Percentiles rank a stretch among this genome's conserved stretches.
Conservation (phyloP, 2,329 filamentous ascomycete species). For the Trichoderma atrobrunneum region DNA sequence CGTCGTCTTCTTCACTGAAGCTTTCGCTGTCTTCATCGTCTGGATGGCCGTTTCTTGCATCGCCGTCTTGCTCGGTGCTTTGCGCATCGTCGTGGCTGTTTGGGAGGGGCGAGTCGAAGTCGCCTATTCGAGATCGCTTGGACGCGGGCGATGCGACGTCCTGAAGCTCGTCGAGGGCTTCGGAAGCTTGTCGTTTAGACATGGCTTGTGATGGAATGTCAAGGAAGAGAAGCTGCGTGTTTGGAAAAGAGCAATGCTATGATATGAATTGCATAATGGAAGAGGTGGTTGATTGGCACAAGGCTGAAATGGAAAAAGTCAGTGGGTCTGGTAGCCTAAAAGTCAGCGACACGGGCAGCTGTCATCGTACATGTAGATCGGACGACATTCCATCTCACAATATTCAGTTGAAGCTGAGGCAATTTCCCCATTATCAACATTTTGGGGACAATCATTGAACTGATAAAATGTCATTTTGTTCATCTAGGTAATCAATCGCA, state of each 20-base stretch:
- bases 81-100: conserved; percentile 37
- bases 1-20: conserved; percentile 41
- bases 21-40: conserved; percentile 31
- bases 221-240: neutral
- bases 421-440: neutral
- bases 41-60: conserved; percentile 26
- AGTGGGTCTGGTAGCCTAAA: conserved; percentile 4
- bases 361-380: neutral
- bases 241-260: neutral
- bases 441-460: neutral
- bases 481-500: neutral
- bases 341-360: neutral
- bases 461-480: neutral
- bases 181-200: conserved; percentile 59
- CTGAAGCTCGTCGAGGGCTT: conserved; percentile 56
- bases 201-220: conserved; percentile 23
- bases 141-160: conserved; percentile 56
- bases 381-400: neutral
- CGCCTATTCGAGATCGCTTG: conserved; percentile 55
- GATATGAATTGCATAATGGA: neutral
- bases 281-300: neutral
- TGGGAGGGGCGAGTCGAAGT: conserved; percentile 40
- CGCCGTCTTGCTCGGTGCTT: conserved; percentile 29
- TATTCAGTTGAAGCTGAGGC: neutral
- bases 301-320: conserved; percentile 19